These are phyloP conservation scores for Arxiozyma slooffiae DNA, from an alignment of 1,139 yeast genomes.

Conservation along the genomic window DNA sequence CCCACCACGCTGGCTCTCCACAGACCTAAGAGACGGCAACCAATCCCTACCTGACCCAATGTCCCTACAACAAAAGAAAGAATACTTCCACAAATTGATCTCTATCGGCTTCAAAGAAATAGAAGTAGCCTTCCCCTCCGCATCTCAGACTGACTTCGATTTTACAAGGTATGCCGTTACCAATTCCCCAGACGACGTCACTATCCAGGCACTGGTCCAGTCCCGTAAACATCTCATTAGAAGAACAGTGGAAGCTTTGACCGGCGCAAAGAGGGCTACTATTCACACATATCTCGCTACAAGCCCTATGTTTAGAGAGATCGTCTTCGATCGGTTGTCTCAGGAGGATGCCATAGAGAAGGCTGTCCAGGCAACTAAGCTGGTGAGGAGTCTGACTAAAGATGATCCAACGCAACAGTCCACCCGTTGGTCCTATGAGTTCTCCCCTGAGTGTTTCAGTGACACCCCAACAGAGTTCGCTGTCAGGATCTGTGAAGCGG, in stretches of 20 bases:
- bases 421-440: conserved; percentile 84
- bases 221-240: conserved; percentile 84
- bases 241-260: conserved; percentile 80
- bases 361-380: conserved; percentile 74
- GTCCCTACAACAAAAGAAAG: conserved; percentile 83
- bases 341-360: conserved; percentile 68
- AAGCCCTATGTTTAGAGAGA: conserved; percentile 81
- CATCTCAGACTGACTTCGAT: conserved; percentile 92
- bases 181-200: conserved; percentile 85
- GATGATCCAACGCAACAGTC: conserved; percentile 67
- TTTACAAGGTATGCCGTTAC: conserved; percentile 90
- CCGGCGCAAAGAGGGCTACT: conserved; percentile 85
- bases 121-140: conserved; percentile 94
- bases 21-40: conserved; percentile 94
- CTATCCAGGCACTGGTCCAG: conserved; percentile 85
- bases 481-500: conserved; percentile 87
- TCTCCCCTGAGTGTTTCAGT: conserved; percentile 90
- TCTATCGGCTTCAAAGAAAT: conserved; percentile 93
- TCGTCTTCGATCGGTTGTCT: conserved; percentile 80
- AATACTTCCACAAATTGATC: conserved; percentile 71
- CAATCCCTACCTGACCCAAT: conserved; percentile 97
- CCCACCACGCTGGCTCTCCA: conserved; percentile 94
- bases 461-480: conserved; percentile 83
- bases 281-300: conserved; percentile 89
- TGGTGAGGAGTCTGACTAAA: conserved; percentile 76